Evolutionary conservation across 2,329 filamentous ascomycete genomes (phyloP).

Genomic region (Pezicula radicicola): DNA sequence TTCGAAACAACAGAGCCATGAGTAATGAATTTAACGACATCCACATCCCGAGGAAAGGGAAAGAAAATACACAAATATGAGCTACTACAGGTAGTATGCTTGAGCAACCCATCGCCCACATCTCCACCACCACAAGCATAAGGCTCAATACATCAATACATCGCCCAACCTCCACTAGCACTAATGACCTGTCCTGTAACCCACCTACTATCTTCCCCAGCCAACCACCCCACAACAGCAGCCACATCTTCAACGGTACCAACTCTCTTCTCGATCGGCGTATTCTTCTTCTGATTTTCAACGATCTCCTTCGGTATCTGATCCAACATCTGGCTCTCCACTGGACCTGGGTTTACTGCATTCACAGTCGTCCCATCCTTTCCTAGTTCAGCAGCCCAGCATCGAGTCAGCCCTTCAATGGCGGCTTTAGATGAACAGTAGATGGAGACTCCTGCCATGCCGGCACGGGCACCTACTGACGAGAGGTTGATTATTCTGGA

Average conservation of each 20-base stretch:
- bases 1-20: no score
- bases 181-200: slow-evolving; percentile 33
- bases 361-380: slow-evolving; percentile 16
- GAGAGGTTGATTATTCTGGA: slow-evolving; percentile 16
- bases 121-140: not conserved
- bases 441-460: slow-evolving; percentile 6
- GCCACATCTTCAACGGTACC: slow-evolving; percentile 44
- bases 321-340: slow-evolving; percentile 22
- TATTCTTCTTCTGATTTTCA: slow-evolving; percentile 12
- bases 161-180: slow-evolving; percentile 29
- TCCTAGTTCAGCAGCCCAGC: slow-evolving; percentile 14
- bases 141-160: slow-evolving; percentile 2
- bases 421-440: slow-evolving; percentile 13
- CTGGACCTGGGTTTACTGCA: slow-evolving; percentile 12
- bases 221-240: slow-evolving; percentile 56
- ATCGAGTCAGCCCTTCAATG: slow-evolving; percentile 14
- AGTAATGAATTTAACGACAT: no score
- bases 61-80: no score
- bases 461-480: slow-evolving; percentile 5
- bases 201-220: slow-evolving; percentile 37
- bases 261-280: slow-evolving; percentile 38
- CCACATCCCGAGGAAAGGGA: no score
- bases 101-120: not conserved
- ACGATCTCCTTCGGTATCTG: slow-evolving; percentile 14
- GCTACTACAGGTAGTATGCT: no score